Conservation (phyloP, 441 rosid species). For the Erodium texanum region DNA sequence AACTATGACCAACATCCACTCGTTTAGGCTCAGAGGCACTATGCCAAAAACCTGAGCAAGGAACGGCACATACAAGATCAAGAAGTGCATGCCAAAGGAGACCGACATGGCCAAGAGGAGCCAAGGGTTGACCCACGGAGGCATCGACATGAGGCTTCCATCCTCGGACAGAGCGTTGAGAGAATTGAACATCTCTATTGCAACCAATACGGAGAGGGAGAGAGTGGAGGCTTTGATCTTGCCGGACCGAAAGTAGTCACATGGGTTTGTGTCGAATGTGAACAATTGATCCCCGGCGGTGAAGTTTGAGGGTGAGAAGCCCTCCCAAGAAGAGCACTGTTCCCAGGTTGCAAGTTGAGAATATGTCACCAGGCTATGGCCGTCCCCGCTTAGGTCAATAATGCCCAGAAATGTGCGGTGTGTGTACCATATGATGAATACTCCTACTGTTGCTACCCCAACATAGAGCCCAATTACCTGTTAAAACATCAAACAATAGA, state of each 20-base stretch:
- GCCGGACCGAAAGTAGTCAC: slow-evolving; percentile 69
- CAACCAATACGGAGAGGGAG: slow-evolving; percentile 82
- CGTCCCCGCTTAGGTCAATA: slow-evolving; percentile 32
- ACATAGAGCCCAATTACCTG: slow-evolving; percentile 43
- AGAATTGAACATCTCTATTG: slow-evolving; percentile 97
- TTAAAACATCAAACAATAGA: neutral
- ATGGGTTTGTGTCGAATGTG: slow-evolving; percentile 32
- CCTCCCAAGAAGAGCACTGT: slow-evolving; percentile 36
- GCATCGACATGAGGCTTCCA: slow-evolving; percentile 67
- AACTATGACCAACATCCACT: slow-evolving; percentile 74
- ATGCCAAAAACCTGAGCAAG: slow-evolving; percentile 70
- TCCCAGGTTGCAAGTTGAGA: slow-evolving; percentile 40
- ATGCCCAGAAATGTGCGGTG: slow-evolving; percentile 35
- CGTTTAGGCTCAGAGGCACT: slow-evolving; percentile 73
- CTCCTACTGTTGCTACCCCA: slow-evolving; percentile 39
- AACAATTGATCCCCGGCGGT: slow-evolving; percentile 26
- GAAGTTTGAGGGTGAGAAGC: slow-evolving; percentile 33
- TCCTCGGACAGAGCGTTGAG: slow-evolving; percentile 91
- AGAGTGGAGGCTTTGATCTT: slow-evolving; percentile 87
- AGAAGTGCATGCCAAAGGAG: slow-evolving; percentile 73
- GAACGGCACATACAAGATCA: slow-evolving; percentile 79
- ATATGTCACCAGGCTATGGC: slow-evolving; percentile 35
- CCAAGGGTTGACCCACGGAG: slow-evolving; percentile 93
- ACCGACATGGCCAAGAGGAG: slow-evolving; percentile 74
- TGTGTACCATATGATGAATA: slow-evolving; percentile 40